These are phyloP conservation scores for Dunaliella sp. DNA, from an alignment of 139 green algal genomes.

Conservation along the genomic window DNA sequence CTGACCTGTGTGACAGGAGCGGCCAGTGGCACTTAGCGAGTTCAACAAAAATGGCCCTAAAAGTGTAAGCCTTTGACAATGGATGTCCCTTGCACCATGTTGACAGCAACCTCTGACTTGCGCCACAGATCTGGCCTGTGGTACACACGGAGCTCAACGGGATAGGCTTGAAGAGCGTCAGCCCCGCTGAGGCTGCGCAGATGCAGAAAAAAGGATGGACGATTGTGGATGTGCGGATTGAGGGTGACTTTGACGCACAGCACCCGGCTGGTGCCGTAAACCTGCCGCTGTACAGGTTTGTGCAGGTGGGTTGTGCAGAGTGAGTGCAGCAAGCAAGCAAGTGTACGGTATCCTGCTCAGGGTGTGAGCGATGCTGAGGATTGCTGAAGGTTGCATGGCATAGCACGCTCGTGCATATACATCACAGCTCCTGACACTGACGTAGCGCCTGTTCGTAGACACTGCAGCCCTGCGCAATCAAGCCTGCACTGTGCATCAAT, in stretches of 20 bases:
- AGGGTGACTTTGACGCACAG: conserved; percentile 12
- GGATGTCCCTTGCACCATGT: too few species aligned
- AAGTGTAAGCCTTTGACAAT: too few species aligned
- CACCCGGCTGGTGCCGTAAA: conserved; percentile 45
- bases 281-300: conserved; percentile 60
- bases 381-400: too few species aligned
- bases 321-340: neutral
- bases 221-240: conserved; percentile 61
- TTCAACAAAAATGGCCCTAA: too few species aligned
- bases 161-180: conserved; percentile 36
- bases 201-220: conserved; percentile 54
- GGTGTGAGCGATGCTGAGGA: neutral
- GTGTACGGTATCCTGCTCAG: neutral
- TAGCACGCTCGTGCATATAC: too few species aligned
- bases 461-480: too few species aligned
- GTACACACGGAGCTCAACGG: conserved; percentile 34
- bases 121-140: conserved; percentile 60
- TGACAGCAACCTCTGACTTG: too few species aligned
- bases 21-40: too few species aligned
- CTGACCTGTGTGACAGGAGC: too few species aligned
- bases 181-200: conserved; percentile 25
- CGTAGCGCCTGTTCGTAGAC: too few species aligned
- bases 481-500: too few species aligned
- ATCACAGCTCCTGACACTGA: too few species aligned
- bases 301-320: conserved; percentile 18